phyloP scores from a whole-genome alignment of 208 protist species.

The Acanthamoeba quina region DNA sequence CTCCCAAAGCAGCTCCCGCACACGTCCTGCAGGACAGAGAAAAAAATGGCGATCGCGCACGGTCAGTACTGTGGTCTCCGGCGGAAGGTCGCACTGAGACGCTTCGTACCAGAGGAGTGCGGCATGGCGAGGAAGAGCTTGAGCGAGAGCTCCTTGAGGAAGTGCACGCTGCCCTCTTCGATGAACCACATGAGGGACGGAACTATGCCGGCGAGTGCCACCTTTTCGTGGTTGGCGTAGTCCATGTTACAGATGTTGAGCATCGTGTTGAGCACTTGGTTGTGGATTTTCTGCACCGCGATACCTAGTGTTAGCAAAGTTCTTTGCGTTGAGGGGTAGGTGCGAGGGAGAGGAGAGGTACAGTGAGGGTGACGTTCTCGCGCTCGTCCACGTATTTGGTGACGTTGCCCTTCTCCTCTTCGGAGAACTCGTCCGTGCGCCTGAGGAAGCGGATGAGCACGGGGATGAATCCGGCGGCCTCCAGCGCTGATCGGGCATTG shows the following conservation, averaged over 20 bases:
- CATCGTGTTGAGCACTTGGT: constrained; percentile 88
- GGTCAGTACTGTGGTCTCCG: no score
- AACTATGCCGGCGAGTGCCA: constrained; percentile 87
- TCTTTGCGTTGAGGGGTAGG: not conserved
- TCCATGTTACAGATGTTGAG: constrained; percentile 89
- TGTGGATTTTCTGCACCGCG: constrained; percentile 86
- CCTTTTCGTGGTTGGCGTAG: constrained; percentile 86
- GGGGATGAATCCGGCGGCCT: constrained; percentile 25
- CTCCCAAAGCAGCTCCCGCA: constrained; percentile 69
- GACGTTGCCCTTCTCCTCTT: constrained; percentile 73
- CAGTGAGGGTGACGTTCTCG: constrained; percentile 73
- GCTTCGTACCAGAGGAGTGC: constrained; percentile 16
- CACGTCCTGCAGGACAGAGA: not conserved
- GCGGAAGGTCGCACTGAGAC: no score
- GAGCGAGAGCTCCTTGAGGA: constrained; percentile 87
- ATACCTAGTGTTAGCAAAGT: constrained; percentile 29
- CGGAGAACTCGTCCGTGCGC: constrained; percentile 69
- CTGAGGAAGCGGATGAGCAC: constrained; percentile 66
- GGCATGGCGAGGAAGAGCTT: constrained; percentile 84
- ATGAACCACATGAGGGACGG: constrained; percentile 89
- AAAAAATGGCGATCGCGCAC: no score
- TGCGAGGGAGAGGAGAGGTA: not conserved
- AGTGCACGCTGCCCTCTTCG: constrained; percentile 76
- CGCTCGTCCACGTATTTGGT: constrained; percentile 51
- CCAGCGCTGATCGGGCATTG: constrained; percentile 57